phyloP scores from a whole-genome alignment of 805 yeast genomes.

The Starmerella kuoi region DNA sequence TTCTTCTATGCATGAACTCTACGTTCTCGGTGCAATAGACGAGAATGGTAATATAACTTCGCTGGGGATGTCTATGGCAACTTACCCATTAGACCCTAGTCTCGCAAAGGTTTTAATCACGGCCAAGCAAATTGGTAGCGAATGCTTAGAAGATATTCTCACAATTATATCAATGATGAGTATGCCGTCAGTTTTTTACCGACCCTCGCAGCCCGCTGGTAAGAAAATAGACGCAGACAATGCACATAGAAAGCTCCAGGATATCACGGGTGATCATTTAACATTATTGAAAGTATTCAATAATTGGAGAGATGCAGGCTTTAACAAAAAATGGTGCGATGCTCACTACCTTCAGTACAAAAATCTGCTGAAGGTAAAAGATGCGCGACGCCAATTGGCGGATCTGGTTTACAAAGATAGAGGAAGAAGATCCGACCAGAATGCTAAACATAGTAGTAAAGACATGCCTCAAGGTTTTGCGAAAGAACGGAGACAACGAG shows the following conservation, averaged over 20 bases:
- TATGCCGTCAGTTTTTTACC: slow-evolving; percentile 56
- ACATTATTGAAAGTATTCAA: slow-evolving; percentile 70
- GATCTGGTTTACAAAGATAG: slow-evolving; percentile 34
- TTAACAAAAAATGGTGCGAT: slow-evolving; percentile 59
- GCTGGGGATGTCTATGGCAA: slow-evolving; percentile 75
- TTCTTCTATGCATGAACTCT: slow-evolving; percentile 67
- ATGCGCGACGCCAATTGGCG: slow-evolving; percentile 62
- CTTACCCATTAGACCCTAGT: slow-evolving; percentile 86
- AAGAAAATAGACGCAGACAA: slow-evolving; percentile 50
- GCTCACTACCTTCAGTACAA: slow-evolving; percentile 74
- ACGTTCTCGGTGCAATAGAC: slow-evolving; percentile 76
- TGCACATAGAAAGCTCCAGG: slow-evolving; percentile 53
- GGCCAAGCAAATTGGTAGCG: slow-evolving; percentile 29
- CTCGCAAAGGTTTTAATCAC: slow-evolving; percentile 62
- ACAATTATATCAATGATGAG: slow-evolving; percentile 75
- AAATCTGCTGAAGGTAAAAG: slow-evolving; percentile 63
- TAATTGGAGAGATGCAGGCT: slow-evolving; percentile 57
- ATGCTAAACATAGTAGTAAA: not conserved
- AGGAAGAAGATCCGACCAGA: no score
- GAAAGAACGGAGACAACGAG: slow-evolving; percentile 1
- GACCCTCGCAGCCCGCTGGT: slow-evolving; percentile 48
- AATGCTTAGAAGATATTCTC: slow-evolving; percentile 56
- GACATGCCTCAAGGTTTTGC: not conserved
- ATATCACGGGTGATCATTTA: slow-evolving; percentile 70
- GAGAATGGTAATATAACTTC: slow-evolving; percentile 69